Percentiles rank a stretch among this genome's conserved stretches.
Evolutionary conservation across 2,329 filamentous ascomycete genomes (phyloP).

Genomic region (Bipolaris gigantea): DNA sequence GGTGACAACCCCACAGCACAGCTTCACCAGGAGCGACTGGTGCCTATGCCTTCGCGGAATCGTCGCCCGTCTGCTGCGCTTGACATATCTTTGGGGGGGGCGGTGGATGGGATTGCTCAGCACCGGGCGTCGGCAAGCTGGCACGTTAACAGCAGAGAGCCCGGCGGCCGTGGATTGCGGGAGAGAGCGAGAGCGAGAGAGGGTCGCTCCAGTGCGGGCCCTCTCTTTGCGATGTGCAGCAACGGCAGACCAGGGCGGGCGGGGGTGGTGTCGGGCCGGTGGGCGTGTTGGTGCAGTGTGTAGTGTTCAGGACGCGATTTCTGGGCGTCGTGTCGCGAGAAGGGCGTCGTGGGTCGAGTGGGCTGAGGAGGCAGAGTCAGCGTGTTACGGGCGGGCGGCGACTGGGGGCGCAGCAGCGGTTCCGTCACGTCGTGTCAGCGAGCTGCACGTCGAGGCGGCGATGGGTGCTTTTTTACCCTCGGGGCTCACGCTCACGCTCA

Average conservation of each 20-base stretch:
- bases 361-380: slow-evolving; percentile 12
- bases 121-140: slow-evolving; percentile 27
- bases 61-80: slow-evolving; percentile 41
- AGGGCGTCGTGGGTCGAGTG: slow-evolving; percentile 5
- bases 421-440: slow-evolving; percentile 14
- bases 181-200: not conserved
- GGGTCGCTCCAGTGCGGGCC: slow-evolving; percentile 9
- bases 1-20: slow-evolving; percentile 22
- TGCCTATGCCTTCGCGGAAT: slow-evolving; percentile 50
- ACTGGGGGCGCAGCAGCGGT: slow-evolving; percentile 14
- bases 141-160: slow-evolving; percentile 35
- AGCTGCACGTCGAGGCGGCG: slow-evolving; percentile 10
- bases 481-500: not conserved
- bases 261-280: not conserved
- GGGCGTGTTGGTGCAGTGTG: slow-evolving; percentile 1
- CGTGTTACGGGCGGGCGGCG: slow-evolving; percentile 16
- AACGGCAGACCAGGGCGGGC: not conserved
- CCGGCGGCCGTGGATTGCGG: slow-evolving; percentile 23
- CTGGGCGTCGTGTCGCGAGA: slow-evolving; percentile 14
- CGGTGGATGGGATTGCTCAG: slow-evolving; percentile 10
- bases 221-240: not conserved
- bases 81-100: slow-evolving; percentile 42
- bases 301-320: slow-evolving; percentile 6
- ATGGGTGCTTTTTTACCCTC: slow-evolving; percentile 20
- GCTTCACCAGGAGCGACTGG: slow-evolving; percentile 45